Evolutionary conservation across 225 moss, liverwort and hornwort genomes (phyloP).

Genomic region (Sphagnum tenellum): DNA sequence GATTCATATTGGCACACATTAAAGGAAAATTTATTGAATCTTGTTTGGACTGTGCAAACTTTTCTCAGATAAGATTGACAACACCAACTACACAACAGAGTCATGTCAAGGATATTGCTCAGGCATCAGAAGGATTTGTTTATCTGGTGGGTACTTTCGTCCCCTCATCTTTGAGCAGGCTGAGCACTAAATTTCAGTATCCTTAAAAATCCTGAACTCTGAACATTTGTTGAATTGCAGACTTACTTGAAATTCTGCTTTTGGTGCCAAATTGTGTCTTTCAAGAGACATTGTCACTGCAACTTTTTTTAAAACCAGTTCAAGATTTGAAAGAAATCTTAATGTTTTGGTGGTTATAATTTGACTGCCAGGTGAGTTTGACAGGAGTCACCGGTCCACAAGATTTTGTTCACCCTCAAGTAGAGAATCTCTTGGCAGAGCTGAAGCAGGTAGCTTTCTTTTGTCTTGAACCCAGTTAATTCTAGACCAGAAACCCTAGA

Average conservation of each 20-base stretch:
- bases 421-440: slow-evolving; percentile 59
- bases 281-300: too few species aligned
- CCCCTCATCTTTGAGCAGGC: neutral
- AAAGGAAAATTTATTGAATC: too few species aligned
- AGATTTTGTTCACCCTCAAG: slow-evolving; percentile 38
- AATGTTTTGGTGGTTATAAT: too few species aligned
- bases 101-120: slow-evolving; percentile 49
- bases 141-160: slow-evolving; percentile 48
- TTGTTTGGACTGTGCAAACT: neutral
- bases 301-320: too few species aligned
- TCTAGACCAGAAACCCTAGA: too few species aligned
- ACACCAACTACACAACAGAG: slow-evolving; percentile 68
- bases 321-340: too few species aligned
- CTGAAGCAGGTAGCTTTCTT: slow-evolving; percentile 44
- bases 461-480: too few species aligned
- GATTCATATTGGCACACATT: too few species aligned
- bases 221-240: neutral
- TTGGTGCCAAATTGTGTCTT: too few species aligned
- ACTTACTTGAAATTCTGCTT: too few species aligned
- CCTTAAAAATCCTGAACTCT: neutral
- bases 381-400: slow-evolving; percentile 87
- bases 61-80: slow-evolving; percentile 37
- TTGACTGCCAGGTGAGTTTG: slow-evolving; percentile 54
- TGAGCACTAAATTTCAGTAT: neutral
- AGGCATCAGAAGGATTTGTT: slow-evolving; percentile 70